Evolutionary conservation across 2,329 filamentous ascomycete species (phyloP).

Genomic region (Daldinia eschscholtzii): DNA sequence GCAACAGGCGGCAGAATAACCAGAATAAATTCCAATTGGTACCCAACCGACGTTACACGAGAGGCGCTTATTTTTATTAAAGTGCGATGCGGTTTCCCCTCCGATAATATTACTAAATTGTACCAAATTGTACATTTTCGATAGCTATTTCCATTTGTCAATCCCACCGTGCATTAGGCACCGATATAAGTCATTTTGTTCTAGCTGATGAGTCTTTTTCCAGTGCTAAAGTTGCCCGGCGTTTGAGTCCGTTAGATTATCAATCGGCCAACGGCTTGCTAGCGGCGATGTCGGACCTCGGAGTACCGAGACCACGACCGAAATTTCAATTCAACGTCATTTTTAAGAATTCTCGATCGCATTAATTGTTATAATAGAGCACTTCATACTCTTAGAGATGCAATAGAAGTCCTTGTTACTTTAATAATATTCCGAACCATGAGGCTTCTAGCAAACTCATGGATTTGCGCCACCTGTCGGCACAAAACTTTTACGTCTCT

Average conservation of each 20-base stretch:
- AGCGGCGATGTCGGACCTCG: constrained; percentile 45
- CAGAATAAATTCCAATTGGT: neutral
- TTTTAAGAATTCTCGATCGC: constrained; percentile 6
- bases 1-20: constrained; percentile 44
- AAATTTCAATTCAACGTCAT: constrained; percentile 42
- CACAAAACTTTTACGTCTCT: constrained; percentile 39
- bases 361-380: constrained; percentile 18
- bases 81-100: constrained; percentile 10
- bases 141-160: constrained; percentile 16
- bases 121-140: neutral
- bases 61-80: neutral
- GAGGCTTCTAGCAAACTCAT: constrained; percentile 45
- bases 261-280: neutral
- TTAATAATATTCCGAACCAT: constrained; percentile 33
- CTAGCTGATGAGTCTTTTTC: neutral
- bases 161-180: neutral
- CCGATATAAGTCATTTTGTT: neutral
- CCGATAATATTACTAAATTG: constrained; percentile 1
- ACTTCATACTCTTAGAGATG: constrained; percentile 12
- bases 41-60: neutral
- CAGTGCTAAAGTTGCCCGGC: neutral
- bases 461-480: constrained; percentile 49
- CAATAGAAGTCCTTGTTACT: neutral
- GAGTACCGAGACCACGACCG: constrained; percentile 29
- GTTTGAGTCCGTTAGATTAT: neutral